Evolutionary conservation across 331 rosid species (phyloP), one percentile per base, ranked within the genome.

Genomic region (Pyrus hybrid): DNA sequence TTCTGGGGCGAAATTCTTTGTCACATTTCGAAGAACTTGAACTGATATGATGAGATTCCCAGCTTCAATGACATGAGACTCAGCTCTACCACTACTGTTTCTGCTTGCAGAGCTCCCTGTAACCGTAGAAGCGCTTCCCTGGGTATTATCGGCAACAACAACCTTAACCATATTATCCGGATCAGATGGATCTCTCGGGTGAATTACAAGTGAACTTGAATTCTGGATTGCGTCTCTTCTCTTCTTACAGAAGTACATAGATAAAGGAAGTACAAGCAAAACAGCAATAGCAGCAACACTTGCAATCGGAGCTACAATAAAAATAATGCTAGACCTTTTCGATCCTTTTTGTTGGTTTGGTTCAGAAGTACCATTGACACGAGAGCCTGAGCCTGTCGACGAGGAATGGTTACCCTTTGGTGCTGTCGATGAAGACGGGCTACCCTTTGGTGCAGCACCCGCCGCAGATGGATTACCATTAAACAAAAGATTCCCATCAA

Each of bases 171-270:
- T 67, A 67, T 85, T 86, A 33, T 85, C 93, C 5, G 93, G 62
- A 83, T 94, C 96, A 58, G 97, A 90, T 3, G 95, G 91, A 87
- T 93, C 97, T 75, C 97, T 87, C 10, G 97, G 98, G 74, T 90
- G 96, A 84, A 91, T 72, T 14, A 94, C 98, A 18, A 90, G 80
- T 21, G 98, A 90, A 73, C 81, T 75, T 26, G 96, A 87, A 78
- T 86, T 84, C 65, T 72, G 83, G 30, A 30, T 47, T 17, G 67
- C 60, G 41, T 75, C 83, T 76, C 83, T 88, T 75, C 76, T 82
- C 85, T 80, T 90, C 93, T 84, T 88, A 76, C 78, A 80, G 77
- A 81, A 88, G 73, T 86, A 94, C 22, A 82, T 80, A 35, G 86
- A 87, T 33, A 91, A 76, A 14, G 97, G 97, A 73, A 94, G 74